A percentile compares a stretch with the other conserved stretches of the same genome.
phyloP scores from a whole-genome alignment of 805 yeast species.

The Starmerella tilneyi region DNA sequence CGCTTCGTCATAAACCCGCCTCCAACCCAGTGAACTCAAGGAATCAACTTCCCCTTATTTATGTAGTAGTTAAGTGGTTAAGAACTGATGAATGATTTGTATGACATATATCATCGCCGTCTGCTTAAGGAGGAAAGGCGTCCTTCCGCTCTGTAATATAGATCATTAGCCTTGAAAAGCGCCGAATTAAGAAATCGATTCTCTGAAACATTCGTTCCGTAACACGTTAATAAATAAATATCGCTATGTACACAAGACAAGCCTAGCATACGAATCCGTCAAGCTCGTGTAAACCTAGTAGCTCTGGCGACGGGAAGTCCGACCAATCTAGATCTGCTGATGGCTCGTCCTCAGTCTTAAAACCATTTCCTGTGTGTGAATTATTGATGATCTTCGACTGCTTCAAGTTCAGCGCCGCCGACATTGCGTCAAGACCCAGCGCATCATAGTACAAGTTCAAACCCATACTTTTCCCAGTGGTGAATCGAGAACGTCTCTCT shows the following conservation, averaged over 20 bases:
- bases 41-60: too few relatives aligned
- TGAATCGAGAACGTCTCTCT: too few relatives aligned
- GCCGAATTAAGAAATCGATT: too few relatives aligned
- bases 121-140: too few relatives aligned
- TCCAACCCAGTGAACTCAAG: too few relatives aligned
- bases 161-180: too few relatives aligned
- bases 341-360: slow-evolving; percentile 1
- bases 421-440: slow-evolving; percentile 18
- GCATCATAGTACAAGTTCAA: slow-evolving; percentile 28
- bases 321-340: slow-evolving; percentile 8
- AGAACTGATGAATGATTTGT: too few relatives aligned
- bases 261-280: slow-evolving; percentile 23
- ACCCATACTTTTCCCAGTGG: not conserved
- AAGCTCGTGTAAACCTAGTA: slow-evolving; percentile 25
- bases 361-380: slow-evolving; percentile 14
- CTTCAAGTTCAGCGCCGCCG: slow-evolving; percentile 17
- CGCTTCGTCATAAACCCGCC: not conserved
- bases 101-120: too few relatives aligned
- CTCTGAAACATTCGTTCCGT: not conserved
- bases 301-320: slow-evolving; percentile 25
- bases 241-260: not conserved
- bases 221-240: slow-evolving; percentile 17
- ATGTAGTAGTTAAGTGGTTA: too few relatives aligned
- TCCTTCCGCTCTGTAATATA: too few relatives aligned
- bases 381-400: not conserved